Base-by-base conservation (phyloP, 73 alveolate species). In the Paramecium octaurelia region DNA sequence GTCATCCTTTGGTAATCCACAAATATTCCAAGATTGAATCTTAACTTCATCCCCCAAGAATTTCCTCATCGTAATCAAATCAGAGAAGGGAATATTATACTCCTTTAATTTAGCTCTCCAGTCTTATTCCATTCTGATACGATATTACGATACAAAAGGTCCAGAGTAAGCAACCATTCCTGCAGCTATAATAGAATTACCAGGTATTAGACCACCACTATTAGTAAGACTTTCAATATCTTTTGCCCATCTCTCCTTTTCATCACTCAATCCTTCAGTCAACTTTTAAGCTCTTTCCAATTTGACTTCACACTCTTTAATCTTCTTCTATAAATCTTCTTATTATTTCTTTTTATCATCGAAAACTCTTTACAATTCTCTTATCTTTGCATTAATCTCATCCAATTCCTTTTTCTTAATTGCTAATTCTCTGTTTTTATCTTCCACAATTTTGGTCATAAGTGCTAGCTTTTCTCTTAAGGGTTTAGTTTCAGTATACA, bases 1-100 rank as follows among this genome's bases (percentile, higher is more conserved):
- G 73, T 97, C 96, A 93, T 98, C 99, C 90, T 98, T 98, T 8
- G 99, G 99, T 29, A 98, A 94, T 54, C 99, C 98, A 20, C 98
- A 94, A 71, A 98, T 96, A 77, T 97, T 96, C 99, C 99, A 99
- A 29, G 96, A 98, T 57, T 98, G 85, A 44, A 99, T 98, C 93
- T 97, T 97, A 69, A 99, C 99, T 14, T 99, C 99, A 88, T 98
- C 99, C 88, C 99, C 99, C 35, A 99, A 97, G 75, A 98, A 95
- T 27, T 94, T 27, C 31, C 31, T 27, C 31, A 27, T 27, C 1
- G 31, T 27, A 27, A 27, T 27, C 1, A 27, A 27, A 27, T 27
- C 31, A 1, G 31, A 27, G 31, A 27, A 27, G 1, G 31, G 31
- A 27, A 27, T 27, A 1, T 27, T 27, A 27, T 27, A 95, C 58